Evolutionary conservation across 257 asterid genomes (phyloP).

Genomic region (Hygrophila difformis): DNA sequence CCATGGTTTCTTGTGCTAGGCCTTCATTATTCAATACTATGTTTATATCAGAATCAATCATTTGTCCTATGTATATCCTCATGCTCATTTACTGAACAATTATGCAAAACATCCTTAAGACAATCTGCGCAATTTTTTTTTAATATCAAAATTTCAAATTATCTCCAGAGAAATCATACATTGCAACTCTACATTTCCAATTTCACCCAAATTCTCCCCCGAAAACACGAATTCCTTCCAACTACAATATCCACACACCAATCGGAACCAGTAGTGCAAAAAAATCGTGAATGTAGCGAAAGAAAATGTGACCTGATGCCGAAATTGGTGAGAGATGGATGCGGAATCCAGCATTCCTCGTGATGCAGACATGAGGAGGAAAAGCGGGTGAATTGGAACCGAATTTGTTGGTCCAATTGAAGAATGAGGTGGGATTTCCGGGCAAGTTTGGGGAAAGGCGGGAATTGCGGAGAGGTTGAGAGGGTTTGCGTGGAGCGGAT

Average conservation of each 20-base stretch:
- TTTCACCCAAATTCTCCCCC: too few relatives aligned
- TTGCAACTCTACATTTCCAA: too few relatives aligned
- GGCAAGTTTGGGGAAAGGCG: slow-evolving; percentile 17
- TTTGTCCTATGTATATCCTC: not conserved
- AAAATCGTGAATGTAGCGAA: too few relatives aligned
- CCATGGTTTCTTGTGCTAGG: too few relatives aligned
- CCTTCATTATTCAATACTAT: too few relatives aligned
- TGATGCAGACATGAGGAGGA: slow-evolving; percentile 15
- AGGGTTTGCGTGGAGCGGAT: too few relatives aligned
- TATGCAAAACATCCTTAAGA: not conserved
- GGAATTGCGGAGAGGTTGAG: slow-evolving; percentile 16
- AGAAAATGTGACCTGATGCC: slow-evolving; percentile 37
- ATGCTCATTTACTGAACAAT: not conserved
- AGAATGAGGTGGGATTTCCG: not conserved
- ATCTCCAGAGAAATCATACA: slow-evolving; percentile 1
- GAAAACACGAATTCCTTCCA: too few relatives aligned
- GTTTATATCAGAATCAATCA: not conserved
- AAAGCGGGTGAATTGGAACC: slow-evolving; percentile 22
- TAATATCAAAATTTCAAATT: not conserved
- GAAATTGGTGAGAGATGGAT: slow-evolving; percentile 26
- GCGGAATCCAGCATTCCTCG: slow-evolving; percentile 14
- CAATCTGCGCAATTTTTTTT: not conserved
- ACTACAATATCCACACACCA: too few relatives aligned
- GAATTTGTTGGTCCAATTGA: too few relatives aligned
- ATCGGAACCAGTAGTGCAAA: too few relatives aligned